A percentile compares a stretch with the other conserved stretches of the same genome.
phyloP scores from a whole-genome alignment of 106 monocot species.

The Apostasia ramifera region DNA sequence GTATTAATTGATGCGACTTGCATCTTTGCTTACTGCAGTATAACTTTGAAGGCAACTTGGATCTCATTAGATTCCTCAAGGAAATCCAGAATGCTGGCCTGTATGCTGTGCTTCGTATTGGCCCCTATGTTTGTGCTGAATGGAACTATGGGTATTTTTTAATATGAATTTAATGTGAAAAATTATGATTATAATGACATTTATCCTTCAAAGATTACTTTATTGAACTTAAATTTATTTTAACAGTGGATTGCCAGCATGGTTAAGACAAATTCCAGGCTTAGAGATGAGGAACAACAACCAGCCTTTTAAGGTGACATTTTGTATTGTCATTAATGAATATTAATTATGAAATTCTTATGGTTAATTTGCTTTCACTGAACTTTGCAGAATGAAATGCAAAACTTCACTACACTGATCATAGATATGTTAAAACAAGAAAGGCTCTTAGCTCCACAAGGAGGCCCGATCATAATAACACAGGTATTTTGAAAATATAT shows the following conservation, averaged over 20 bases:
- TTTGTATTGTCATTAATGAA: background rate
- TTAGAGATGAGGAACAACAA: slow-evolving; percentile 30
- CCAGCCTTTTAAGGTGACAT: slow-evolving; percentile 23
- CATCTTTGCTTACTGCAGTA: slow-evolving; percentile 16
- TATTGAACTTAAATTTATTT: background rate
- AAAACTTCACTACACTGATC: slow-evolving; percentile 18
- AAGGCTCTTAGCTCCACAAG: slow-evolving; percentile 19
- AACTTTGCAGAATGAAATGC: slow-evolving; percentile 12
- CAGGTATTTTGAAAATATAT: slow-evolving; percentile 5
- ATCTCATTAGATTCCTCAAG: slow-evolving; percentile 35
- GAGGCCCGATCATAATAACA: slow-evolving; percentile 22
- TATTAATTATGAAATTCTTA: background rate
- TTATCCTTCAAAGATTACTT: background rate
- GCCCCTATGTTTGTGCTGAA: slow-evolving; percentile 41
- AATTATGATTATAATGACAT: background rate
- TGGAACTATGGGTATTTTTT: slow-evolving; percentile 38
- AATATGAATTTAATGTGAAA: background rate
- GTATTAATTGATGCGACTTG: background rate
- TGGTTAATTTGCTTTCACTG: background rate
- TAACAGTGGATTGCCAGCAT: slow-evolving; percentile 31
- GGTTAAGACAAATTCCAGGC: slow-evolving; percentile 35
- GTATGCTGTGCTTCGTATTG: slow-evolving; percentile 30
- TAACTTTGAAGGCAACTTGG: slow-evolving; percentile 33
- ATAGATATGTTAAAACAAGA: slow-evolving; percentile 24
- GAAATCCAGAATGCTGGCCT: slow-evolving; percentile 28